phyloP scores from a whole-genome alignment of 176 grass and related monocot genomes.

The Melocanna baccifera region DNA sequence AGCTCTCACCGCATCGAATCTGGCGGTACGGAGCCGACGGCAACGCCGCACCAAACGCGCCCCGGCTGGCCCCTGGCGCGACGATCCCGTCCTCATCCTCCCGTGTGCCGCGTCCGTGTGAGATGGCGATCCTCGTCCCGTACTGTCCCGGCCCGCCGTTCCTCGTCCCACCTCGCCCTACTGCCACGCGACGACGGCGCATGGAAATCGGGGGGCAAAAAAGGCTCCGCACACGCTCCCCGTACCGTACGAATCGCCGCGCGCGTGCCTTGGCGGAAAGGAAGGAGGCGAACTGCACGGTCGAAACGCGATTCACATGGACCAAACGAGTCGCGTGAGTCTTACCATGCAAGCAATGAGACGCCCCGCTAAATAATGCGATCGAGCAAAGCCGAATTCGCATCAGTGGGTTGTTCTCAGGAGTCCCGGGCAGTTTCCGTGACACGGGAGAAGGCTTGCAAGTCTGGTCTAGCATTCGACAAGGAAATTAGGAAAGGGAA shows the following conservation, averaged over 20 bases:
- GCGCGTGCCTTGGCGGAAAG: not conserved
- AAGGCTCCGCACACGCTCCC: not conserved
- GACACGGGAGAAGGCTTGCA: not conserved
- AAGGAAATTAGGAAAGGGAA: not conserved
- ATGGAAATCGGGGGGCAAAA: not conserved
- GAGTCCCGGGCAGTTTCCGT: not conserved
- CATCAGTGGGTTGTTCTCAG: not conserved
- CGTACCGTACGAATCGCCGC: not conserved
- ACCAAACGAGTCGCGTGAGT: not conserved
- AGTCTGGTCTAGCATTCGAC: not conserved
- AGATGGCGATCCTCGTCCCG: not conserved
- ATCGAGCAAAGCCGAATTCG: not conserved
- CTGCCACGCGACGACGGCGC: not conserved
- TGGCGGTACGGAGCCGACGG: not conserved
- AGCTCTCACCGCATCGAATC: too few species aligned
- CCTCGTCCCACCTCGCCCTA: not conserved
- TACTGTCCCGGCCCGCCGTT: not conserved
- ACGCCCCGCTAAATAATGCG: not conserved
- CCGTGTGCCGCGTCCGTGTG: not conserved
- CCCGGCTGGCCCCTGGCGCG: not conserved
- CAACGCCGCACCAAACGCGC: constrained; percentile 11
- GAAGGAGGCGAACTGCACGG: not conserved
- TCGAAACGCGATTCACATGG: not conserved
- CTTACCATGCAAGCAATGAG: not conserved
- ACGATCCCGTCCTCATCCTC: not conserved